These are phyloP conservation scores for Pterocarpus santalinus DNA, from an alignment of 306 rosid genomes.

Conservation along the genomic window DNA sequence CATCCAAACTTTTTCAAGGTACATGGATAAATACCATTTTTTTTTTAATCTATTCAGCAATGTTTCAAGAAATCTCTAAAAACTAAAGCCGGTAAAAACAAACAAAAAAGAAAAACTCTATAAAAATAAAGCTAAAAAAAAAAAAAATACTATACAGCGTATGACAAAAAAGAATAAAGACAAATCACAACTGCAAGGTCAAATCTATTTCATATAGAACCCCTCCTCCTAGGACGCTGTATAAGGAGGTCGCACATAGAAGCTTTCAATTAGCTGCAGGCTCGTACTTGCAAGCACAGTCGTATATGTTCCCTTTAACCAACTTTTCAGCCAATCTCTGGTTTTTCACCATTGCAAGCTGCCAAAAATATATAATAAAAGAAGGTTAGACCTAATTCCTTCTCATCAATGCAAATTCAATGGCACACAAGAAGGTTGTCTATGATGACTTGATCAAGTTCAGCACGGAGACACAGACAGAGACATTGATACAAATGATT, in stretches of 20 bases:
- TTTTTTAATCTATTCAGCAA: background rate
- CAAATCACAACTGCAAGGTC: background rate
- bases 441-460: slow-evolving; percentile 1
- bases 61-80: background rate
- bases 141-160: background rate
- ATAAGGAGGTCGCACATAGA: background rate
- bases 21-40: background rate
- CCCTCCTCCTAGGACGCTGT: slow-evolving; percentile 3
- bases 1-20: background rate
- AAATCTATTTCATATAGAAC: slow-evolving; percentile 28
- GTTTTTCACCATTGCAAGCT: slow-evolving; percentile 84
- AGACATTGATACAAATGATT: background rate
- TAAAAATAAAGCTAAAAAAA: no score
- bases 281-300: slow-evolving; percentile 72
- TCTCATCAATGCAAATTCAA: background rate
- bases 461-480: background rate
- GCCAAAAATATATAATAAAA: slow-evolving; percentile 22
- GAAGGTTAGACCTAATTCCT: background rate
- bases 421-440: background rate
- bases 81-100: background rate
- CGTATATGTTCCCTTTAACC: slow-evolving; percentile 69
- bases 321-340: slow-evolving; percentile 75
- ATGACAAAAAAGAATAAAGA: background rate
- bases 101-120: background rate
- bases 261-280: slow-evolving; percentile 49